These are phyloP conservation scores for Aschersonia sp. DNA, from an alignment of 2,329 filamentous ascomycete species.

Conservation along the genomic window DNA sequence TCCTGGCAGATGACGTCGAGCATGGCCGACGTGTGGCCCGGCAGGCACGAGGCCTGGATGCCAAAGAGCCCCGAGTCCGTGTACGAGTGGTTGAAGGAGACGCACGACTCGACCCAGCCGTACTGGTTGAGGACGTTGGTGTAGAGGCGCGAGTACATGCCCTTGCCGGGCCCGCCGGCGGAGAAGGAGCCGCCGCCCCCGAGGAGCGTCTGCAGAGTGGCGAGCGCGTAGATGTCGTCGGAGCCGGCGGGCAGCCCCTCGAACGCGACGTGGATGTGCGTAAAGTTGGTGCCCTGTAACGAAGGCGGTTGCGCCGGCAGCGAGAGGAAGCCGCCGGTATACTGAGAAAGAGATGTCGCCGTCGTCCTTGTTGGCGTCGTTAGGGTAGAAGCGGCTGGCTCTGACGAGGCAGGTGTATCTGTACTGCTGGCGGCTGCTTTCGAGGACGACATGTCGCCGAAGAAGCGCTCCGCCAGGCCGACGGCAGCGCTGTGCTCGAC, in stretches of 20 bases:
- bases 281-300: constrained; percentile 64
- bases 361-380: constrained; percentile 42
- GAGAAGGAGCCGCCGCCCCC: constrained; percentile 95
- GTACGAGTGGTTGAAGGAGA: constrained; percentile 96
- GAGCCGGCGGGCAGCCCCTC: constrained; percentile 85
- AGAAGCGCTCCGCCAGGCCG: constrained; percentile 65
- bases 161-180: constrained; percentile 90
- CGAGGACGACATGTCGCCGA: constrained; percentile 69
- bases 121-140: constrained; percentile 97
- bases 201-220: constrained; percentile 87
- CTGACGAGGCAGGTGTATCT: too few relatives aligned
- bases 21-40: constrained; percentile 66
- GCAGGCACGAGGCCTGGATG: constrained; percentile 75
- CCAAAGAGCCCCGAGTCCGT: constrained; percentile 92
- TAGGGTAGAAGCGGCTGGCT: constrained; percentile 9
- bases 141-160: constrained; percentile 97
- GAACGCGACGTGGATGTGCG: constrained; percentile 90
- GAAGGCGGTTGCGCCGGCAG: constrained; percentile 70
- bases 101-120: constrained; percentile 91
- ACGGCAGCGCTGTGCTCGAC: constrained; percentile 73
- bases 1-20: constrained; percentile 92
- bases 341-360: constrained; percentile 49
- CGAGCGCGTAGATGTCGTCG: constrained; percentile 89
- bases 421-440: too few relatives aligned
- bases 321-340: constrained; percentile 86